Base-by-base conservation (phyloP, 345 rosid genomes). In the Hibiscus tridactylites region DNA sequence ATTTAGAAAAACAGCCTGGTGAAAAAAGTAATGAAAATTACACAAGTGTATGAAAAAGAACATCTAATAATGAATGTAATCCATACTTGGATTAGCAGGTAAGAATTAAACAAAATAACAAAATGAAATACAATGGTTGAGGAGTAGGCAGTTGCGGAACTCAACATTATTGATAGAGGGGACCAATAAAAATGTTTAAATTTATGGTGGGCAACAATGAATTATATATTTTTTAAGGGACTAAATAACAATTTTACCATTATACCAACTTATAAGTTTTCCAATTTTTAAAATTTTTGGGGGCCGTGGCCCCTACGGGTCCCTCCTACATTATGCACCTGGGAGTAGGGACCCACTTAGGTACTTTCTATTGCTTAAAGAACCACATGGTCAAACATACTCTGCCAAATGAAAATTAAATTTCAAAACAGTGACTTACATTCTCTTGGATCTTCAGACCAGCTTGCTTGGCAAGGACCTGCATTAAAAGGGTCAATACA, bases 391-490 rank as follows among this genome's bases (percentile, higher is more conserved):
- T 62, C 21, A 62, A 62, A 62, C 46, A 33, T n/a, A 10, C 47
- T n/a, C 49, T 3, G 9, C 13, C 26, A 62, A 35, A 62, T 62
- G 44, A 35, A 37, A 13, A 26, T 62, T 62, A 62, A 3, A 62
- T 62, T 35, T 61, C 47, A 62, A 62, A 3, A 35, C 37, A 35
- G n/a, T 1, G 19, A 78, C 94, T 83, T 85, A 94, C 98, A 83
- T 86, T 84, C 74, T 88, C 91, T 81, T 88, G 95, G 70, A 94
- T 90, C 86, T 85, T 83, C 73, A 91, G 85, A 76, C 97, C 95
- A 78, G 95, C 97, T 86, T 94, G 98, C 96, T 94, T 91, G 76
- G 82, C 85, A 61, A 91, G 89, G 81, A 94, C 98, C 98, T 94
- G 74, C 15, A 44, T 24, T 26, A 5, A 39, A 60, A 71, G 15